Evolutionary conservation across 139 green algal species (phyloP), one percentile per base, ranked within the genome.

Genomic region (Gonium pectorale): DNA sequence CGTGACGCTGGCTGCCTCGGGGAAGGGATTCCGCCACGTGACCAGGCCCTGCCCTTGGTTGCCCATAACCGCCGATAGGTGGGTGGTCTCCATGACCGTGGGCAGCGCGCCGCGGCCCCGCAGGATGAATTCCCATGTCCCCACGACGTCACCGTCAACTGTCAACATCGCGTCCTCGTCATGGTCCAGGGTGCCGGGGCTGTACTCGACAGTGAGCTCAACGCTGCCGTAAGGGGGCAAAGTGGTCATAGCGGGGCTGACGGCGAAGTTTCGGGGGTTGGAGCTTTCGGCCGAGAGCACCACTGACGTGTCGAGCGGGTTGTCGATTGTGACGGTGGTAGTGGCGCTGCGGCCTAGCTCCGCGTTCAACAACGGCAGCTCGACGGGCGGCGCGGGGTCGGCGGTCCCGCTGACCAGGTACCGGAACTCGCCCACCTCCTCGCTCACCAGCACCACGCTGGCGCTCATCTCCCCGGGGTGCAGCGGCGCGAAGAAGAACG

Each of bases 401-500:
- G 92, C 91, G 0, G 86, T 67, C 88, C 94, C 86, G 38, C 86
- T 60, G 19, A 95, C 27, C 29, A 79, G 43, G 90, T 94, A 96
- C 64, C 82, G 90, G 79, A 94, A 96, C 70, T 96, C 93, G 8
- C 93, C 54, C 35, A 94, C 88, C 74, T 93, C 85, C 9, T 92
- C 80, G 79, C 79, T 90, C n/a, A 89, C 49, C 59, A 96, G 90
- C n/a, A 46, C 44, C 29, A 95, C 46, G 3, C n/a, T 72, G 21
- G 86, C 90, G 9, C 86, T n/a, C 6, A 54, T 51, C 22, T 49
- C 38, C 3, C 91, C 89, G 6, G 82, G 46, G 38, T 89, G 21
- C 60, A 96, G 77, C 1, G 93, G 93, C 40, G 90, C 86, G 78
- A 83, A 96, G 77, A 85, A 93, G 81, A 94, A 92, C 80, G 93